A percentile compares a stretch with the other conserved stretches of the same genome.
Conservation (phyloP, 2,329 filamentous ascomycete species). For the Harringtonia aguacate region DNA sequence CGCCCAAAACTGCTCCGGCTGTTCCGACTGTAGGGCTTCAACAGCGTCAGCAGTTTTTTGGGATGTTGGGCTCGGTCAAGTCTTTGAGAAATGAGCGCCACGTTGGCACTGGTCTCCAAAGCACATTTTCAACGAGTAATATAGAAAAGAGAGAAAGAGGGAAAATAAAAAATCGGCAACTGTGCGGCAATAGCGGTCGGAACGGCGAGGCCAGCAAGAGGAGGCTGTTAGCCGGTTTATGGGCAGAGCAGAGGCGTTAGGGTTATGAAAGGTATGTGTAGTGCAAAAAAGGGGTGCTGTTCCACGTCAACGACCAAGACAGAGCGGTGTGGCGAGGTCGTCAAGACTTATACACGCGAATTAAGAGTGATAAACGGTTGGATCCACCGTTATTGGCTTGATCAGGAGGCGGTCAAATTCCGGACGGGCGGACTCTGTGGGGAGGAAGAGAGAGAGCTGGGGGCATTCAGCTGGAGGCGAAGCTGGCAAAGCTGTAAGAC, state of each 20-base stretch:
- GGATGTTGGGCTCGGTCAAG: not conserved
- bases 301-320: constrained; percentile 4
- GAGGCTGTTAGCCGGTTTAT: not conserved
- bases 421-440: not conserved
- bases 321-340: constrained; percentile 6
- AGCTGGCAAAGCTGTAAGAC: not conserved
- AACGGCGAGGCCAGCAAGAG: not conserved
- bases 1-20: not conserved
- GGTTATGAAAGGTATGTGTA: not conserved
- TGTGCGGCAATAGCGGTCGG: not conserved
- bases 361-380: too few relatives aligned
- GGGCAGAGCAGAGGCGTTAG: not conserved
- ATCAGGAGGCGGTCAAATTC: not conserved
- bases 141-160: not conserved
- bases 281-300: not conserved
- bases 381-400: not conserved
- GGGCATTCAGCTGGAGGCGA: not conserved
- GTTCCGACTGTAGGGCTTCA: too few relatives aligned
- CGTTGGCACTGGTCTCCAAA: not conserved
- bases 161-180: not conserved
- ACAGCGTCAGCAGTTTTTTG: not conserved
- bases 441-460: not conserved
- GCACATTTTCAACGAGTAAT: constrained; percentile 1
- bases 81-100: not conserved
- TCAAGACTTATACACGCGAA: not conserved